These are phyloP conservation scores for Botrytis squamosa DNA, from an alignment of 2,329 filamentous ascomycete genomes.

Conservation along the genomic window DNA sequence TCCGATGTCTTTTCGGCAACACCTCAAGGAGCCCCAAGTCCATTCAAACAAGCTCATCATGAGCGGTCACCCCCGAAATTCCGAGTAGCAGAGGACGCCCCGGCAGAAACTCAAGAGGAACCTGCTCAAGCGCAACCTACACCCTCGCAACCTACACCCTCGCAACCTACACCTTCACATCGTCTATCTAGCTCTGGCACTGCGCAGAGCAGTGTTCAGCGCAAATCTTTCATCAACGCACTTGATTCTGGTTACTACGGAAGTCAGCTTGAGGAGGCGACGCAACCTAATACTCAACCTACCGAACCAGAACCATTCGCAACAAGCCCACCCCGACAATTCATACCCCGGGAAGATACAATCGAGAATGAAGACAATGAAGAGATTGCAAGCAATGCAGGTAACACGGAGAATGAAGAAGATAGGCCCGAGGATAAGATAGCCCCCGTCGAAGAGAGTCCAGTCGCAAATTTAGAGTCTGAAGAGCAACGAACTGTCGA, in stretches of 20 bases:
- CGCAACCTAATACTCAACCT: slow-evolving; percentile 27
- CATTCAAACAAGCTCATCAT: slow-evolving; percentile 41
- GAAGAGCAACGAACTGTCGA: slow-evolving; percentile 34
- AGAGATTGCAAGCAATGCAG: not conserved
- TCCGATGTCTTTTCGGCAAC: slow-evolving; percentile 59
- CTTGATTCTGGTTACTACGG: slow-evolving; percentile 72
- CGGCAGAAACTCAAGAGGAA: slow-evolving; percentile 21
- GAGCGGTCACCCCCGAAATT: slow-evolving; percentile 48
- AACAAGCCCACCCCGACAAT: not conserved
- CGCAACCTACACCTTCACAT: slow-evolving; percentile 1
- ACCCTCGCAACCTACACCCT: not conserved
- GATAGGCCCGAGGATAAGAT: not conserved
- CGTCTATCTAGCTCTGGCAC: slow-evolving; percentile 6
- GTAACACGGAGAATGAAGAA: not conserved
- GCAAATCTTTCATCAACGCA: slow-evolving; percentile 37
- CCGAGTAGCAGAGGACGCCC: slow-evolving; percentile 56
- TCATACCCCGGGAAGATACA: slow-evolving; percentile 20
- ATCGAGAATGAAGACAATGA: not conserved
- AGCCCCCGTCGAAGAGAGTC: slow-evolving; percentile 23
- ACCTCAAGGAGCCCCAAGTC: slow-evolving; percentile 49
- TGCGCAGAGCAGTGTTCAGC: slow-evolving; percentile 25
- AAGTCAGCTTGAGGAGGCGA: slow-evolving; percentile 47
- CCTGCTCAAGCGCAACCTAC: not conserved
- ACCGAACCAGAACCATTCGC: slow-evolving; percentile 16
- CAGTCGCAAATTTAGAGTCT: slow-evolving; percentile 27